A percentile compares a stretch with the other conserved stretches of the same genome.
Conservation (phyloP, 768 basidiomycete genomes). For the Serendipita vermifera region DNA sequence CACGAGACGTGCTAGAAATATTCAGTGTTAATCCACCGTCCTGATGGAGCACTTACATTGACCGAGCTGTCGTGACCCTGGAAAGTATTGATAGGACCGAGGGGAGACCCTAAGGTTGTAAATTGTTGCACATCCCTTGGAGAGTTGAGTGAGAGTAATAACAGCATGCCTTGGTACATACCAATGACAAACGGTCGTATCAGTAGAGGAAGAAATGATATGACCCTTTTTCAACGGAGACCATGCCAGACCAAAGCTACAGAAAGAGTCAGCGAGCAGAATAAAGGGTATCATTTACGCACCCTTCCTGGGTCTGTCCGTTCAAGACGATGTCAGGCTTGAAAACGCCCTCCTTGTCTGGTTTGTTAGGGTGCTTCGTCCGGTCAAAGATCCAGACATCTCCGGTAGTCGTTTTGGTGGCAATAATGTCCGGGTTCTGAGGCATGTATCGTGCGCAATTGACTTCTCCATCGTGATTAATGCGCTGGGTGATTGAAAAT, state of each 20-base stretch:
- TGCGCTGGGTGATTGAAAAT: conserved; percentile 81
- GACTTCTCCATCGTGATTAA: conserved; percentile 92
- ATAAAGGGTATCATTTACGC: conserved; percentile 21
- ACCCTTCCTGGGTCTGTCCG: conserved; percentile 92
- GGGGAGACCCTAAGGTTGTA: conserved; percentile 54
- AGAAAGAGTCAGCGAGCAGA: neutral
- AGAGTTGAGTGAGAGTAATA: conserved; percentile 10
- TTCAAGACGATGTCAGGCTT: conserved; percentile 83
- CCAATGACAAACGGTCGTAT: conserved; percentile 94
- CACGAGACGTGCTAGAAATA: conserved; percentile 81
- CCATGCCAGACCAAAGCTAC: conserved; percentile 89
- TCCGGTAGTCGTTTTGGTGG: conserved; percentile 82
- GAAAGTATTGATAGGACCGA: conserved; percentile 79
- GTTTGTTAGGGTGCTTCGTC: conserved; percentile 91
- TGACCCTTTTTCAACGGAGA: conserved; percentile 72
- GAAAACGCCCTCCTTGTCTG: conserved; percentile 69
- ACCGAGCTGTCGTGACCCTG: conserved; percentile 85
- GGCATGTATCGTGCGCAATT: conserved; percentile 99
- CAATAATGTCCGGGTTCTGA: conserved; percentile 93
- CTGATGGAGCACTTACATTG: conserved; percentile 45
- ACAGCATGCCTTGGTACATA: conserved; percentile 24
- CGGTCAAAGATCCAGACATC: conserved; percentile 93
- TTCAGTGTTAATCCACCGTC: neutral
- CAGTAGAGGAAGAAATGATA: conserved; percentile 84
- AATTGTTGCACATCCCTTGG: conserved; percentile 86